A percentile compares a stretch with the other conserved stretches of the same genome.
These are phyloP conservation scores for Raffaelea deltoideospora DNA, from an alignment of 2,329 filamentous ascomycete species.

Conservation along the genomic window DNA sequence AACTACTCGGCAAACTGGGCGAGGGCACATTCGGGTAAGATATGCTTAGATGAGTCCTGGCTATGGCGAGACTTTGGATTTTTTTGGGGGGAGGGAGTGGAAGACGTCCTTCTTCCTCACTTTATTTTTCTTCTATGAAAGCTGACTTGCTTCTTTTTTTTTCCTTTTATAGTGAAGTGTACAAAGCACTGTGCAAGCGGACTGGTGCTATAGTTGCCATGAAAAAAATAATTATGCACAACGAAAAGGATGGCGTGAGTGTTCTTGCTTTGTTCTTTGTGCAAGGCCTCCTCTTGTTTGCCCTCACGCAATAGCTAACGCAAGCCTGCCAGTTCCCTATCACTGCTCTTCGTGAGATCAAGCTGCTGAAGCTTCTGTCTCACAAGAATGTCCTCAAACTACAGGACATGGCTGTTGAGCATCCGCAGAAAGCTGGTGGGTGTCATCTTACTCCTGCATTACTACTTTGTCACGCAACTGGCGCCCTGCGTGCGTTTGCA, in stretches of 20 bases:
- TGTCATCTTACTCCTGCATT: slow-evolving; percentile 8
- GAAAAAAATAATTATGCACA: slow-evolving; percentile 99
- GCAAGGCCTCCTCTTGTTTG: background rate
- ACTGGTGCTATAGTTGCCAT: slow-evolving; percentile 67
- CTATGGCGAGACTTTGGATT: slow-evolving; percentile 14
- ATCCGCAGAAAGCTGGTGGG: slow-evolving; percentile 44
- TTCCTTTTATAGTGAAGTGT: slow-evolving; percentile 52
- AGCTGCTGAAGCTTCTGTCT: slow-evolving; percentile 86
- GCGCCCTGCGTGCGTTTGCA: too few relatives aligned
- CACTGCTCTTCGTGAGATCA: slow-evolving; percentile 92
- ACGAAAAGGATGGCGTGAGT: slow-evolving; percentile 86
- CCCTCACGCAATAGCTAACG: slow-evolving; percentile 8
- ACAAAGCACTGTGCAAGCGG: slow-evolving; percentile 67
- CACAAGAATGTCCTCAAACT: slow-evolving; percentile 77
- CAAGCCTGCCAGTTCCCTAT: slow-evolving; percentile 61
- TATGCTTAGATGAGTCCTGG: slow-evolving; percentile 15
- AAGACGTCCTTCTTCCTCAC: too few relatives aligned
- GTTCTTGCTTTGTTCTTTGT: background rate
- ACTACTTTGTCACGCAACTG: background rate
- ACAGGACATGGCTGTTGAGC: slow-evolving; percentile 93
- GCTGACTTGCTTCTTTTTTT: too few relatives aligned
- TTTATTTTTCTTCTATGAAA: too few relatives aligned
- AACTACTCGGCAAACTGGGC: slow-evolving; percentile 68
- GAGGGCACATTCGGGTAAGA: slow-evolving; percentile 86
- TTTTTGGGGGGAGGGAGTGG: background rate